Base-by-base conservation (phyloP, 73 alveolate genomes). In the Paramecium pentaurelia region DNA sequence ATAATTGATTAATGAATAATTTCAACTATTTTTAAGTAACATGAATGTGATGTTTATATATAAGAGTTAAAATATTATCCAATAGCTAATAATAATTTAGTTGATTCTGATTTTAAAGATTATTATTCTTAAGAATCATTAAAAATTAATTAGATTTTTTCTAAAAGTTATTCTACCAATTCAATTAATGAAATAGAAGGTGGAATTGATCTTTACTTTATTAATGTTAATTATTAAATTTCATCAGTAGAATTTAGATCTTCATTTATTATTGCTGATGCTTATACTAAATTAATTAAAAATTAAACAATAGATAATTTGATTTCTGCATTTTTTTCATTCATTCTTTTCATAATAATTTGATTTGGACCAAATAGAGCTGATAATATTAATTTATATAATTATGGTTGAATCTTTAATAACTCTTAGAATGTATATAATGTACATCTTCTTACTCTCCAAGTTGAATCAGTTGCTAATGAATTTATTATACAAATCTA, bases 381-480 rank as follows among this genome's bases (percentile, higher is more conserved):
- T 20, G 87, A 37, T 40, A 73, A 25, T 36, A 73, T 34, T 36
- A 73, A 37, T 18, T 73, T 73, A 36, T 36, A 73, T 20, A 32
- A 6, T 18, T 71, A 32, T 27, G 86, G 86, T 18, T 71, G 7
- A 30, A 32, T 20, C 27, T 71, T 71, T n/a, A 71, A 71, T 32
- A 71, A 71, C 40, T 71, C 87, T 18, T 32, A 36, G 8, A 73
- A 73, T 37, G 38, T 34, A 18, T 37, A 73, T 2, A 73, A 12
- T 36, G 87, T 9, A 37, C 87, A 34, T 73, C 87, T 73, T 38
- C 87, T 73, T 5, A 73, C 87, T 73, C 87, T 73, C 87, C 87
- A 73, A 5, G 87, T 73, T 37, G 87, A 73, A 73, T 73, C 87
- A 37, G 58, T 37, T 10, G 34, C 84, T 64, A 28, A 64, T 54